Conservation (phyloP, 495 filamentous ascomycete species). For the Viridothelium virens region DNA sequence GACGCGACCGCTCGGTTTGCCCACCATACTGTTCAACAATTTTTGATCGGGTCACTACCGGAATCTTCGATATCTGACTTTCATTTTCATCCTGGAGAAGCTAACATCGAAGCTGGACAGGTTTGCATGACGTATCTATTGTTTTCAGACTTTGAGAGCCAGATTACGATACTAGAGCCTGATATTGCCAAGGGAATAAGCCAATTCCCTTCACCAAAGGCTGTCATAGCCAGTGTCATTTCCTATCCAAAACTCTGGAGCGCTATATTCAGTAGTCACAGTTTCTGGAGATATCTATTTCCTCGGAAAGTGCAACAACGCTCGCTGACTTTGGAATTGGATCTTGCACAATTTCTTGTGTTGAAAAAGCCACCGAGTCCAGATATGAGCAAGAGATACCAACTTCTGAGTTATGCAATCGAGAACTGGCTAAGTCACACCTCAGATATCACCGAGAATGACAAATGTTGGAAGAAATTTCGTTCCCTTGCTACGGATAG, state of each 20-base stretch:
- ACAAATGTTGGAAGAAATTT: not conserved
- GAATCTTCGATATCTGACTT: not conserved
- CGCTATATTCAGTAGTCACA: not conserved
- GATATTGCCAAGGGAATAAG: not conserved
- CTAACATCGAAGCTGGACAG: constrained; percentile 14
- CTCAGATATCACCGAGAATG: not conserved
- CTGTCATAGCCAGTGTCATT: not conserved
- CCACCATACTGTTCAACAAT: constrained; percentile 14
- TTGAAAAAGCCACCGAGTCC: not conserved
- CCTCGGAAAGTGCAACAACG: not conserved
- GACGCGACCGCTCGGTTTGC: constrained; percentile 12
- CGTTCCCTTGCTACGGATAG: not conserved
- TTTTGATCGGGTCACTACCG: not conserved
- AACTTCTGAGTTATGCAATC: not conserved
- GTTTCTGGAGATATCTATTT: not conserved
- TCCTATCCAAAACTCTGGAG: not conserved
- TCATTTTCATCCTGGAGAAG: not conserved
- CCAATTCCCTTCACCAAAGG: not conserved
- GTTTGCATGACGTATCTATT: constrained; percentile 24
- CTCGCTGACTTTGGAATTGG: not conserved
- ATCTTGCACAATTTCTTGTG: not conserved
- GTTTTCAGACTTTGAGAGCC: constrained; percentile 27
- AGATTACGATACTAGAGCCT: constrained; percentile 7
- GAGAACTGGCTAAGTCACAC: constrained; percentile 4
- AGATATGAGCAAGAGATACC: not conserved